Evolutionary conservation across 2,329 filamentous ascomycete genomes (phyloP).

Genomic region (Fusarium sp.): DNA sequence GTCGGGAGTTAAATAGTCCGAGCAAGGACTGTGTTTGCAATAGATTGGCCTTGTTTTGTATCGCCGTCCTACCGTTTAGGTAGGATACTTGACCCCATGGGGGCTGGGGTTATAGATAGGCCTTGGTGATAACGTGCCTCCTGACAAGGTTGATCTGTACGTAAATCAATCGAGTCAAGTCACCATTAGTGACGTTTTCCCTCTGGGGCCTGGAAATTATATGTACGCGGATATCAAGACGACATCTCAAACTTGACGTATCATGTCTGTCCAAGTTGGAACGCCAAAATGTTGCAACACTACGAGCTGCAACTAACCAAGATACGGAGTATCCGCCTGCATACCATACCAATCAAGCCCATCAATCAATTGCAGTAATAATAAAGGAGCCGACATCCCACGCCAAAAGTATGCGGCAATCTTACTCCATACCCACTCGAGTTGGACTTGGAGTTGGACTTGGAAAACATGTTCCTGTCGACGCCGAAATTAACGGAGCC

Average conservation of each 20-base stretch:
- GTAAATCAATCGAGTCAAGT: constrained; percentile 12
- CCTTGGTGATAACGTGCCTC: constrained; percentile 4
- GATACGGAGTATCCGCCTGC: constrained; percentile 33
- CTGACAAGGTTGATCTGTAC: constrained; percentile 18
- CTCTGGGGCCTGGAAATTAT: constrained; percentile 19
- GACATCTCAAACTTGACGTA: background rate
- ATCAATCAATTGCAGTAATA: constrained; percentile 16
- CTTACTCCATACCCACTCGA: constrained; percentile 32
- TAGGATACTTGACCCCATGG: constrained; percentile 25
- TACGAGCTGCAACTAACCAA: constrained; percentile 25
- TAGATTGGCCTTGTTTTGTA: background rate
- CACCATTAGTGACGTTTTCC: background rate
- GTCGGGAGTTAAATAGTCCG: constrained; percentile 15
- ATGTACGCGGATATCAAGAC: background rate
- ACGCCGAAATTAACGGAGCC: constrained; percentile 32
- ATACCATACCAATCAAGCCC: constrained; percentile 34
- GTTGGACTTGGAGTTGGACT: too few species aligned
- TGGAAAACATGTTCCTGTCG: constrained; percentile 6
- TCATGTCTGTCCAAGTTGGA: too few species aligned
- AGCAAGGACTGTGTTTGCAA: constrained; percentile 2
- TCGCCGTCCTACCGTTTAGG: background rate
- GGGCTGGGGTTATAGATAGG: constrained; percentile 23
- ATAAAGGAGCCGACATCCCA: constrained; percentile 15
- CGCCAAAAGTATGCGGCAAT: constrained; percentile 34
- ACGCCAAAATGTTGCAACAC: constrained; percentile 3